These are phyloP conservation scores for Boletus rufocinnamomeus DNA, from an alignment of 768 basidiomycete species.

Conservation along the genomic window DNA sequence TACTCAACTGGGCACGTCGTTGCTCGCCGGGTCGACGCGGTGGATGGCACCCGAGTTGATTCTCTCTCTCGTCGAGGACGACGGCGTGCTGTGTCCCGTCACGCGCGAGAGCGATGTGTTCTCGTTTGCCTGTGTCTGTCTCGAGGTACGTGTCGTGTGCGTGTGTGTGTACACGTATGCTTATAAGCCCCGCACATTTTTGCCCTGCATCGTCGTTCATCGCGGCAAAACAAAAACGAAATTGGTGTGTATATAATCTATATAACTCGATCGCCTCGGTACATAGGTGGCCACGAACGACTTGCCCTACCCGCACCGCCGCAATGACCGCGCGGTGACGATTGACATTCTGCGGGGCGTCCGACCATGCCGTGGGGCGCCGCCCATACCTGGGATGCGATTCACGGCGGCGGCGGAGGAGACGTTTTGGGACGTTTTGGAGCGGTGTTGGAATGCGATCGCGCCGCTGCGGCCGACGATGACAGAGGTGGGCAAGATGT, in stretches of 20 bases:
- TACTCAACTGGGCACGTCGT: conserved; percentile 32
- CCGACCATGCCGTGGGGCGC: conserved; percentile 43
- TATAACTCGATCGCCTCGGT: neutral
- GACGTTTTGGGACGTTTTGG: conserved; percentile 46
- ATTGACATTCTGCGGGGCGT: conserved; percentile 56
- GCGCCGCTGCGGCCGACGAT: conserved; percentile 45
- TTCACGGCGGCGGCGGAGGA: conserved; percentile 28
- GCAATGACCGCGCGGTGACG: conserved; percentile 57
- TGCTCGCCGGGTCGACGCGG: conserved; percentile 37
- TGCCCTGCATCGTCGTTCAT: too few species aligned
- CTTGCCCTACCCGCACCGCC: conserved; percentile 53
- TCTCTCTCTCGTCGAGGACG: conserved; percentile 50
- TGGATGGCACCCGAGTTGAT: conserved; percentile 59
- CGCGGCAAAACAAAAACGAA: neutral
- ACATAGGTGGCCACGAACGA: conserved; percentile 51
- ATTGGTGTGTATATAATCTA: too few species aligned
- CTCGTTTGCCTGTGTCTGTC: conserved; percentile 58
- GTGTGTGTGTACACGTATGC: neutral
- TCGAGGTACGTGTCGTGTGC: conserved; percentile 43
- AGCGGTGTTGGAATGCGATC: conserved; percentile 47
- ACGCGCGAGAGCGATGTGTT: conserved; percentile 60
- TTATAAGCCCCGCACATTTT: neutral
- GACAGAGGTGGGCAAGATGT: conserved; percentile 34
- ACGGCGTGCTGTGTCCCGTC: conserved; percentile 42
- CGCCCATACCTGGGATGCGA: conserved; percentile 19